phyloP scores from a whole-genome alignment of 768 basidiomycete genomes.

The Galerina marginata region DNA sequence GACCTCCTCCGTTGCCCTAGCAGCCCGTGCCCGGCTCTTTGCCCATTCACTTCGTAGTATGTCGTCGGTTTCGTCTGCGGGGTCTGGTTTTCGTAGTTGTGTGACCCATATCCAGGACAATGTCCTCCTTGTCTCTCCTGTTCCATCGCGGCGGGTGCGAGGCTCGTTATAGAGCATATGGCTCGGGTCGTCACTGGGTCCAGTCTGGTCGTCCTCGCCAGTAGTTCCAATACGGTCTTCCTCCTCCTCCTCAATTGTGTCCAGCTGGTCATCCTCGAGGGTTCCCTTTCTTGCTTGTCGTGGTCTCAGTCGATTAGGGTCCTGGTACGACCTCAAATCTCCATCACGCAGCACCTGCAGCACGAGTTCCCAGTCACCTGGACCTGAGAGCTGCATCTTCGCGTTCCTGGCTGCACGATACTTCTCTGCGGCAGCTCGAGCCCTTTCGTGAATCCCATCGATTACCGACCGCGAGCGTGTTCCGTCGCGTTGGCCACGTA shows the following conservation, averaged over 20 bases:
- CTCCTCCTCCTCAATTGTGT: not conserved
- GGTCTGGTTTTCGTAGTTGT: not conserved
- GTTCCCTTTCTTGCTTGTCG: not conserved
- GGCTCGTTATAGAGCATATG: not conserved
- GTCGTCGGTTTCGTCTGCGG: not conserved
- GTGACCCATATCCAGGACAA: constrained; percentile 16
- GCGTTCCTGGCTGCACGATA: constrained; percentile 15
- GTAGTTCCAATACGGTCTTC: not conserved
- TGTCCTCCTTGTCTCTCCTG: constrained; percentile 2
- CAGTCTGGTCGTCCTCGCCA: not conserved
- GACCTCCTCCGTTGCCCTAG: not conserved
- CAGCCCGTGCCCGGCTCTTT: constrained; percentile 1
- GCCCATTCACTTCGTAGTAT: constrained; percentile 2
- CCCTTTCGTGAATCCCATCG: constrained; percentile 14
- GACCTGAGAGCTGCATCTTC: constrained; percentile 2
- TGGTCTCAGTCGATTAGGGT: constrained; percentile 4
- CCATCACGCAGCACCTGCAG: constrained; percentile 8
- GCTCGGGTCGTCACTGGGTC: not conserved
- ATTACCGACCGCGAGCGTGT: constrained; percentile 11
- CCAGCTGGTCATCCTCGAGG: constrained; percentile 8
- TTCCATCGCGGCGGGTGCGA: not conserved
- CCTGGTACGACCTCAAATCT: constrained; percentile 11
- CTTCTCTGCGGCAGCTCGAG: constrained; percentile 6
- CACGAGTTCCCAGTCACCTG: constrained; percentile 6
- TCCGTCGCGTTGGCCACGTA: constrained; percentile 10